Conservation (phyloP, 345 rosid genomes). For the Pelargonium nanum region DNA sequence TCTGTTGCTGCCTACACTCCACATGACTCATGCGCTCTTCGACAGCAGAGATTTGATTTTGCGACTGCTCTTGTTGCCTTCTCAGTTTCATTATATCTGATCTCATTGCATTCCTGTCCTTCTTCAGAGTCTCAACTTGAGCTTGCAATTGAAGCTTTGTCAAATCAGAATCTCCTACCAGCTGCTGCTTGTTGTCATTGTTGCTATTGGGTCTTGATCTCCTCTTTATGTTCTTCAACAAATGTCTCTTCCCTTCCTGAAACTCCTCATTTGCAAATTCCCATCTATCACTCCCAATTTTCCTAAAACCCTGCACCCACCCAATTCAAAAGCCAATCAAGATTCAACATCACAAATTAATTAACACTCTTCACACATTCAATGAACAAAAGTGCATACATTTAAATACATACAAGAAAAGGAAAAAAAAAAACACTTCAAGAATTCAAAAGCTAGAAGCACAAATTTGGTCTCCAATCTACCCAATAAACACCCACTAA, state of each 20-base stretch:
- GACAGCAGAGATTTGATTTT: conserved; percentile 18
- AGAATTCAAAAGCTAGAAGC: not conserved
- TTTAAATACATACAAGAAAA: too few relatives aligned
- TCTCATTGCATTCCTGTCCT: conserved; percentile 29
- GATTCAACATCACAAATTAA: not conserved
- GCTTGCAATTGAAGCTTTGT: conserved; percentile 13
- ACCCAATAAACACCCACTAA: not conserved
- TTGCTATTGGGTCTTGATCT: conserved; percentile 31
- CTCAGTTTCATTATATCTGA: conserved; percentile 34
- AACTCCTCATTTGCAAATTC: conserved; percentile 55
- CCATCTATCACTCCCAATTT: conserved; percentile 55
- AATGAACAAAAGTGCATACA: not conserved
- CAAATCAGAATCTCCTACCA: not conserved
- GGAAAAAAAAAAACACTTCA: not conserved
- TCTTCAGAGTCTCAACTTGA: conserved; percentile 30
- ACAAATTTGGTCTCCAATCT: too few relatives aligned
- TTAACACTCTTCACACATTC: not conserved
- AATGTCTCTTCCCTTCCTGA: conserved; percentile 45
- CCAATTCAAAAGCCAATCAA: conserved; percentile 5
- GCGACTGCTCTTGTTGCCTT: conserved; percentile 33
- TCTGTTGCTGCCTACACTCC: conserved; percentile 39
- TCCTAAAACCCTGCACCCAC: conserved; percentile 43
- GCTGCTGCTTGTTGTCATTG: conserved; percentile 17
- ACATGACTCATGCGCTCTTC: conserved; percentile 29
- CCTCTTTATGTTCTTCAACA: conserved; percentile 51